phyloP scores from a whole-genome alignment of 176 grass and related monocot species.

The Hordeum marinum region DNA sequence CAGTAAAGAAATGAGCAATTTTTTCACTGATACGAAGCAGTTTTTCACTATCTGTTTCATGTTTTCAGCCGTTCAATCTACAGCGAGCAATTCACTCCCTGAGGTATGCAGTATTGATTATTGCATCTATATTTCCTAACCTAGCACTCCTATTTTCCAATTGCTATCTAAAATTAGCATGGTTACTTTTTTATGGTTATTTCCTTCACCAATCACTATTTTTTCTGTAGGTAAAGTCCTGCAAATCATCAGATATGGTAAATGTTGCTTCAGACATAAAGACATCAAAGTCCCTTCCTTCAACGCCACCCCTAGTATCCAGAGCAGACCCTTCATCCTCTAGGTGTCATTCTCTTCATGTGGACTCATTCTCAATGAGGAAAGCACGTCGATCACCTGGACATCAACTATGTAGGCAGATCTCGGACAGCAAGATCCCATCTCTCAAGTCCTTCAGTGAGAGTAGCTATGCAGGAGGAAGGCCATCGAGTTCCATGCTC shows the following conservation, averaged over 20 bases:
- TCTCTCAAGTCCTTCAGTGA: slow-evolving; percentile 52
- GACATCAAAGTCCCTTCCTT: slow-evolving; percentile 32
- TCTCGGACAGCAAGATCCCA: slow-evolving; percentile 42
- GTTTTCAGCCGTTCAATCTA: slow-evolving; percentile 55
- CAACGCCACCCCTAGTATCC: slow-evolving; percentile 28
- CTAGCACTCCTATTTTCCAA: not conserved
- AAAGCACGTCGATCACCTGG: slow-evolving; percentile 42
- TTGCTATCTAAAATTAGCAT: not conserved
- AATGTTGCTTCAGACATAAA: slow-evolving; percentile 40
- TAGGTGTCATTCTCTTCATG: slow-evolving; percentile 18
- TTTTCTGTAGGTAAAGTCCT: slow-evolving; percentile 8
- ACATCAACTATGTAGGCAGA: slow-evolving; percentile 48
- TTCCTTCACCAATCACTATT: not conserved
- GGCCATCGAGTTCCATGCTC: slow-evolving; percentile 23
- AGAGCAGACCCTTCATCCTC: slow-evolving; percentile 22
- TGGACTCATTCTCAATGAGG: slow-evolving; percentile 44
- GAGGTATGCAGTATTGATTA: slow-evolving; percentile 44
- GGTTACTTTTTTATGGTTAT: not conserved
- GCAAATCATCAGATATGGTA: not conserved
- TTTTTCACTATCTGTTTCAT: slow-evolving; percentile 31
- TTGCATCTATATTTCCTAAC: not conserved
- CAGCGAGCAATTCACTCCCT: slow-evolving; percentile 22
- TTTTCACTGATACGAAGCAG: not conserved
- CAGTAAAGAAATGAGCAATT: not conserved
- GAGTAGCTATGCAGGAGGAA: slow-evolving; percentile 17